phyloP scores from a whole-genome alignment of 371 early-diverging fungal species.

The Chytridium lagenaria region DNA sequence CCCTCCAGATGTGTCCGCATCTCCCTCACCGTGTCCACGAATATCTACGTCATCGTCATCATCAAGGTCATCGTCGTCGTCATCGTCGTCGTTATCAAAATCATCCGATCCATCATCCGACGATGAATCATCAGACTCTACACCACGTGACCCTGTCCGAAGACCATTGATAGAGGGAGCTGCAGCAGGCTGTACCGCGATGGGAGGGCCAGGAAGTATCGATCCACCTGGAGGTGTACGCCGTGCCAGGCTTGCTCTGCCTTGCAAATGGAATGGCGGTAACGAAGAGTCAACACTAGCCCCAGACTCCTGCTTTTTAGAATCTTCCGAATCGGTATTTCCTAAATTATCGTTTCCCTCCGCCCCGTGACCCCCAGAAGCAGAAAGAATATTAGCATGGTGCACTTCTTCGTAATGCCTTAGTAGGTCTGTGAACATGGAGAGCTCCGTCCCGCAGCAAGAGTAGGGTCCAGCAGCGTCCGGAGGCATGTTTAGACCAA shows the following conservation, averaged over 20 bases:
- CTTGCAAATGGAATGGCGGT: no score
- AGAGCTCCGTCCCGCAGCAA: conserved; percentile 39
- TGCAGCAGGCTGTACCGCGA: background rate
- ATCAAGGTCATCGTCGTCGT: conserved; percentile 9
- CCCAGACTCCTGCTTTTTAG: no score
- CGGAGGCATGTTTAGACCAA: background rate
- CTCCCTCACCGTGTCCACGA: background rate
- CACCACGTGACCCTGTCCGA: background rate
- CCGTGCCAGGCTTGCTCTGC: no score
- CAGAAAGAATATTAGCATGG: no score
- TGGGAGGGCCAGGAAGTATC: background rate
- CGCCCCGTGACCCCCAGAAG: no score
- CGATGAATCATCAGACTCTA: conserved; percentile 9
- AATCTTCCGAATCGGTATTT: no score
- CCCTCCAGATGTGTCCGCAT: background rate
- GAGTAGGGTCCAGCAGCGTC: conserved; percentile 20
- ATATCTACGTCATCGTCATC: background rate
- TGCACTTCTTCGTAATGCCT: conserved; percentile 38
- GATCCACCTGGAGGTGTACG: no score
- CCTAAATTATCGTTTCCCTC: no score
- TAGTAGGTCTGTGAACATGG: conserved; percentile 32
- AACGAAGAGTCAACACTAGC: conserved; percentile 2
- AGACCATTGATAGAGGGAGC: background rate
- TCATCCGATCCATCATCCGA: background rate
- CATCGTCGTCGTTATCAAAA: conserved; percentile 3